Conservation (phyloP, 2,329 filamentous ascomycete species). For the Calonectria montana region DNA sequence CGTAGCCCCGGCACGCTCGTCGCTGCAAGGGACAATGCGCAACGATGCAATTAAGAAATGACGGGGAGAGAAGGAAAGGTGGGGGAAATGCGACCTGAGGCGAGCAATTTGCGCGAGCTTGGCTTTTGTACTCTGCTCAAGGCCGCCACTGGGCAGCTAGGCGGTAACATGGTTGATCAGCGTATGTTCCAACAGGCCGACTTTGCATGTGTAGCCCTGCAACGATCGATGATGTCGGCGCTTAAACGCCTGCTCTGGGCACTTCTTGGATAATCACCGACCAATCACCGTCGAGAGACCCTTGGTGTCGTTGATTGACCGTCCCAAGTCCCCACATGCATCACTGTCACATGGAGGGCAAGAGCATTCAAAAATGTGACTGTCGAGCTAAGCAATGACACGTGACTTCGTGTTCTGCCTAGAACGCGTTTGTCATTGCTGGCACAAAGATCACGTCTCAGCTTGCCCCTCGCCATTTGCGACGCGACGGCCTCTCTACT, state of each 20-base stretch:
- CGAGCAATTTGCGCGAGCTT: slow-evolving; percentile 34
- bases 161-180: slow-evolving; percentile 32
- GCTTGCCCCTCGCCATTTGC: slow-evolving; percentile 8
- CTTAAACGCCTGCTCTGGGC: slow-evolving; percentile 43
- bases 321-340: slow-evolving; percentile 39
- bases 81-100: slow-evolving; percentile 17
- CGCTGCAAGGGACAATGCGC: slow-evolving; percentile 1
- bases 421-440: slow-evolving; percentile 29
- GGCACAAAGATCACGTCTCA: slow-evolving; percentile 35
- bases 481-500: slow-evolving; percentile 33
- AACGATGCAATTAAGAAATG: background rate
- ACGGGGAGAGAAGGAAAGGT: slow-evolving; percentile 1
- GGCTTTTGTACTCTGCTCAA: slow-evolving; percentile 40
- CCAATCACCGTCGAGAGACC: slow-evolving; percentile 39
- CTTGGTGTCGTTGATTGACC: slow-evolving; percentile 38
- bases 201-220: slow-evolving; percentile 39
- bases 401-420: slow-evolving; percentile 40
- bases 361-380: slow-evolving; percentile 4
- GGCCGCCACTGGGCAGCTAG: slow-evolving; percentile 35
- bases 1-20: slow-evolving; percentile 23
- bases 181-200: slow-evolving; percentile 34
- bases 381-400: slow-evolving; percentile 12
- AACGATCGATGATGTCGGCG: slow-evolving; percentile 43
- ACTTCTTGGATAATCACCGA: slow-evolving; percentile 31
- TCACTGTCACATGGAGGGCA: slow-evolving; percentile 34